Percentiles rank a stretch among this genome's conserved stretches.
These are phyloP conservation scores for Astrocystis sublimbata DNA, from an alignment of 495 filamentous ascomycete genomes.

Conservation along the genomic window DNA sequence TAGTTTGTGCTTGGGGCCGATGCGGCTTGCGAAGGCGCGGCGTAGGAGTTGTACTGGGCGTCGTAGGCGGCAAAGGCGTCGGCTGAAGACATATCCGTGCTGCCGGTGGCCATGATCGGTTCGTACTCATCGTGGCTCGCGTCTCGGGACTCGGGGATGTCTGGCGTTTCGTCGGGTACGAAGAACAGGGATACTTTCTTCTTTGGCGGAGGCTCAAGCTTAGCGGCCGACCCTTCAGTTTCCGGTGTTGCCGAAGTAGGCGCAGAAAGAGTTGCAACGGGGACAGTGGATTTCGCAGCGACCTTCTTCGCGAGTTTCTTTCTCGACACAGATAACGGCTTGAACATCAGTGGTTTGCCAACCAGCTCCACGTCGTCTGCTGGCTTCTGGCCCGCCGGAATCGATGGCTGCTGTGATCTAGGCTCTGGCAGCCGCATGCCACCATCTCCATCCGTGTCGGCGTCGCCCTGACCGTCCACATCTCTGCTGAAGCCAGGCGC, in stretches of 20 bases:
- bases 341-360: conserved; percentile 83
- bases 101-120: conserved; percentile 37
- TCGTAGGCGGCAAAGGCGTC: conserved; percentile 41
- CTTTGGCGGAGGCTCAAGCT: conserved; percentile 31
- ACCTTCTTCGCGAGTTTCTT: conserved; percentile 73
- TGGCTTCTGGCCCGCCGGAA: conserved; percentile 49
- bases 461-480: conserved; percentile 30
- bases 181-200: conserved; percentile 50
- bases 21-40: conserved; percentile 22
- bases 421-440: conserved; percentile 31
- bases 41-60: conserved; percentile 29
- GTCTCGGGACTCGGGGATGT: neutral
- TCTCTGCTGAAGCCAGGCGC: conserved; percentile 74
- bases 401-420: conserved; percentile 36
- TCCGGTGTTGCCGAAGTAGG: neutral
- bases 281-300: conserved; percentile 24
- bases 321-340: conserved; percentile 76
- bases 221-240: neutral
- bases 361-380: conserved; percentile 64
- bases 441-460: conserved; percentile 19
- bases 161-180: conserved; percentile 34
- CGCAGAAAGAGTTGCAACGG: neutral
- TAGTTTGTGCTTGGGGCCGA: conserved; percentile 28
- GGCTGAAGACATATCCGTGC: conserved; percentile 18
- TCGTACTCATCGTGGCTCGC: conserved; percentile 39